Evolutionary conservation across 2,329 filamentous ascomycete species (phyloP).

Genomic region (Aureobasidium lini): DNA sequence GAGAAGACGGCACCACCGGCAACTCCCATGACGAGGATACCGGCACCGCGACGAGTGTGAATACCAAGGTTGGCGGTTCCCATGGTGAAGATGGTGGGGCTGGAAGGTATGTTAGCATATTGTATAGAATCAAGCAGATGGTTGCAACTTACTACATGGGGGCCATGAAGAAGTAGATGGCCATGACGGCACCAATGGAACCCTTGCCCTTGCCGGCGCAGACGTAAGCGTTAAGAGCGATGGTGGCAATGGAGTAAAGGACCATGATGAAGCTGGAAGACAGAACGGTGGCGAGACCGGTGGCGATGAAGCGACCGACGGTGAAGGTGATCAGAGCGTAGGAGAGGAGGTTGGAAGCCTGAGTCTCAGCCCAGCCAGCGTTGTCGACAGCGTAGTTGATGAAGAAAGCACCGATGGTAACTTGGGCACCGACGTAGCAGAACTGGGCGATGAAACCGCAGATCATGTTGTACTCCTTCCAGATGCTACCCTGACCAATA

Average conservation of each 20-base stretch:
- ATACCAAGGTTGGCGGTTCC: conserved; percentile 33
- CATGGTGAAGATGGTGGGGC: conserved; percentile 32
- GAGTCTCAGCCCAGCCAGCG: conserved; percentile 22
- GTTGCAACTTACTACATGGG: conserved; percentile 23
- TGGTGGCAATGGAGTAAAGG: conserved; percentile 27
- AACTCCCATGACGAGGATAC: conserved; percentile 35
- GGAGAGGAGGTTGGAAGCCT: conserved; percentile 31
- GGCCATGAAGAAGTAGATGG: conserved; percentile 32
- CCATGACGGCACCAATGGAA: conserved; percentile 29
- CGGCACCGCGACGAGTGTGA: conserved; percentile 33
- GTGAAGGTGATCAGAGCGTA: conserved; percentile 34
- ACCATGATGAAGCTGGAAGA: conserved; percentile 31
- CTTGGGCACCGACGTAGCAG: conserved; percentile 33
- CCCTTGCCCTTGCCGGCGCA: conserved; percentile 25
- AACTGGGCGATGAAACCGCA: conserved; percentile 31
- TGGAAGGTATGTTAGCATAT: no score
- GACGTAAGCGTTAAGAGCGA: conserved; percentile 29
- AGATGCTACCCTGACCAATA: conserved; percentile 27
- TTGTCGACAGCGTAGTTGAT: conserved; percentile 34
- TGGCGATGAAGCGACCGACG: conserved; percentile 34
- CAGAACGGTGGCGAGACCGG: conserved; percentile 27
- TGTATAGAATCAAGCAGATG: no score
- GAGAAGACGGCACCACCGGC: conserved; percentile 30
- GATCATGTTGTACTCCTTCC: conserved; percentile 36
- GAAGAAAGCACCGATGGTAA: conserved; percentile 31